Base-by-base conservation (phyloP, 768 basidiomycete genomes). In the Phlebiopsis gigantea region DNA sequence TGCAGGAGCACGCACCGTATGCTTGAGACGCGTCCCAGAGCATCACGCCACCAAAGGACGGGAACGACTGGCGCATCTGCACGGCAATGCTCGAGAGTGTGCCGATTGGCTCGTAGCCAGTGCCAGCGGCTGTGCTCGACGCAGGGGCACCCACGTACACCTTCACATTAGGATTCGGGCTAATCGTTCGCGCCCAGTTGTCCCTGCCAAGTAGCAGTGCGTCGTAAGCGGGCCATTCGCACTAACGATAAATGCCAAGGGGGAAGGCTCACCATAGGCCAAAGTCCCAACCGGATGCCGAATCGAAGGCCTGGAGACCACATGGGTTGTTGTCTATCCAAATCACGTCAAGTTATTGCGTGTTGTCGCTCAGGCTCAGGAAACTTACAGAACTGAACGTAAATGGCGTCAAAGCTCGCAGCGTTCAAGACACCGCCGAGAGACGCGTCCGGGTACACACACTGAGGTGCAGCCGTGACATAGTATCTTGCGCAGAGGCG, bases 321-420 rank as follows among this genome's bases (percentile, higher is more conserved):
- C 78, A 78, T 2, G 56, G 60, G 62, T 78, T 77, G 62, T 79
- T 75, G 59, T 79, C 77, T 77, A 54, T 15, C 28, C 44, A 44
- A 21, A 48, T 52, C 22, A 46, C 24, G 46, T 39, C 10, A 28
- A 8, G 30, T 45, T 28, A 21, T 28, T 41, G 15, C 17, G 43
- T 24, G 7, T 26, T 12, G 51, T 14, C 19, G 51, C 25, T 22
- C 19, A 52, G 24, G 17, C 21, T 52, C 46, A n/a, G 22, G 10
- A 14, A 26, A 62, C 67, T 29, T 54, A 71, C 73, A 83, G 62
- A 83, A 84, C 66, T 84, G 83, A 44, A 73, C 68, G 62, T 74
- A 77, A 45, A 75, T 63, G 6, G 70, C 69, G 56, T 76, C 75
- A 62, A 77, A 77, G 44, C 55, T 60, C 5, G 71, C 70, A 5